Base-by-base conservation (phyloP, 495 filamentous ascomycete species). In the Penicillium paradoxum region DNA sequence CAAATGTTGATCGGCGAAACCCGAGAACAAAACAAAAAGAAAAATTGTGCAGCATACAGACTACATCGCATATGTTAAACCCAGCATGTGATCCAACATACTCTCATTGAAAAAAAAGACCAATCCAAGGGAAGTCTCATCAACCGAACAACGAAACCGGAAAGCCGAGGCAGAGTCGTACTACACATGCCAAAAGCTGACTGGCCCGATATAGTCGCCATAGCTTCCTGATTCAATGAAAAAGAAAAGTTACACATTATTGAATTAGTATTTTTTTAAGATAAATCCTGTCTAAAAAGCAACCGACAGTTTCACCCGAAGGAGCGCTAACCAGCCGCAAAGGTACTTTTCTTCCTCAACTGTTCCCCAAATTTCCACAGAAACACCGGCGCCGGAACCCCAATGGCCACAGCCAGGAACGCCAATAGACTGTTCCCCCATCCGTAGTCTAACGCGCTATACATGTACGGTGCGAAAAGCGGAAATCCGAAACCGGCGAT, bases 401-500 rank as follows among this genome's bases (percentile, higher is more conserved):
- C 82, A 46, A 87, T 61, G 1, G 29, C 77, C 46, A 86, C 55
- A 6, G 72, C 71, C 10, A 82, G 45, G 49, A 84, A 83, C 0
- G 70, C 83, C 33, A 86, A 52, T 41, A 84, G 37, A 58, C 78
- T 83, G 68, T 83, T 84, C n/a, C 81, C 82, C 81, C 81, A 86
- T 8, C 83, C 83, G 66, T 78, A 85, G 40, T 76, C 60, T 49
- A 85, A 54, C n/a, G 66, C 62, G 6, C 69, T 43, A 53, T 80
- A 91, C 78, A 90, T 72, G 27, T 70, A 73, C 2, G 83, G 85
- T 4, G 86, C 85, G 55, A 91, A 91, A 4, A 93, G 72, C 19
- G 89, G 89, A 53, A 93, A 91, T 13, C 75, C 79, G 60, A 91
- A 90, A 2, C 88, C 88, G 1, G 83, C 82, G 13, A 90, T 39